phyloP scores from a whole-genome alignment of 2,329 filamentous ascomycete species.

The Phialophora tarda region DNA sequence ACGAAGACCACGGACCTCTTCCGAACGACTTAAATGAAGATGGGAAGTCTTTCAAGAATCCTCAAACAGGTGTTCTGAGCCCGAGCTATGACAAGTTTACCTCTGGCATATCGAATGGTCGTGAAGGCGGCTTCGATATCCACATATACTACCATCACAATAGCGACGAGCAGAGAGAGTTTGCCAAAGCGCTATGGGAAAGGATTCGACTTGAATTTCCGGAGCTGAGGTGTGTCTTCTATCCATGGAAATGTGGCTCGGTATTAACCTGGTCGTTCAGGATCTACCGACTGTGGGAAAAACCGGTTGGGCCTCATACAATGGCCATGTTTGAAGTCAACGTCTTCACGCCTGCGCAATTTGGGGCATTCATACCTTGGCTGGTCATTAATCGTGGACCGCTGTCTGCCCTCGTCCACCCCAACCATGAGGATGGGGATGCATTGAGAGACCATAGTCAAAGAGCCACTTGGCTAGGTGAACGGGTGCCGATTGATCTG shows the following conservation, averaged over 20 bases:
- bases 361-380: slow-evolving; percentile 88
- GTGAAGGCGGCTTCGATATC: slow-evolving; percentile 71
- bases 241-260: neutral
- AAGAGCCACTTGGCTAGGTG: slow-evolving; percentile 53
- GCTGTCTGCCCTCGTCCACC: slow-evolving; percentile 78
- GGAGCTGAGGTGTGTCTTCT: slow-evolving; percentile 53
- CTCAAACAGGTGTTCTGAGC: slow-evolving; percentile 64
- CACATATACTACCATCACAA: slow-evolving; percentile 80
- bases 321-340: slow-evolving; percentile 94
- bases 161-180: slow-evolving; percentile 66
- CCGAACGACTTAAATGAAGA: slow-evolving; percentile 67
- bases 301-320: slow-evolving; percentile 79
- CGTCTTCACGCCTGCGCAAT: slow-evolving; percentile 81
- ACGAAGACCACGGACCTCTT: slow-evolving; percentile 55
- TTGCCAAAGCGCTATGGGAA: slow-evolving; percentile 75
- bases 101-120: slow-evolving; percentile 68
- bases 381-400: slow-evolving; percentile 80
- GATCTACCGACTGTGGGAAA: slow-evolving; percentile 78
- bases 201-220: slow-evolving; percentile 75
- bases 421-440: slow-evolving; percentile 71
- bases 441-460: slow-evolving; percentile 54
- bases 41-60: slow-evolving; percentile 78
- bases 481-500: slow-evolving; percentile 53
- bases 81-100: slow-evolving; percentile 73
- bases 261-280: slow-evolving; percentile 43